These are phyloP conservation scores for Didymella arachidicola DNA, from an alignment of 2,329 filamentous ascomycete genomes.

Conservation along the genomic window DNA sequence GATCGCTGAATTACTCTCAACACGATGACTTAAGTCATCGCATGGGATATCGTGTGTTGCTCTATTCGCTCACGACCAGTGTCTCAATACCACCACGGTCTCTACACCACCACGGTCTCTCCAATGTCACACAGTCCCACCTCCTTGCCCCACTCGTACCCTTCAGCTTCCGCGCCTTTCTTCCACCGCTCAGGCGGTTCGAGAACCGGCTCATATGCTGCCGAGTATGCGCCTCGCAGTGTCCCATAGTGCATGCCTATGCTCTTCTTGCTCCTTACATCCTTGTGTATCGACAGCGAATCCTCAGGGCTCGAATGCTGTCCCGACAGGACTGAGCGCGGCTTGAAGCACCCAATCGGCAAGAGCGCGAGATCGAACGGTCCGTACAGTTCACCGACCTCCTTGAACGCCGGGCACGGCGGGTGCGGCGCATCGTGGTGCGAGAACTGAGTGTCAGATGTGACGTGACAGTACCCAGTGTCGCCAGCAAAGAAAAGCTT, in stretches of 20 bases:
- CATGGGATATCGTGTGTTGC: not conserved
- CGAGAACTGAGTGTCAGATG: slow-evolving; percentile 39
- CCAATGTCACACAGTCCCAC: slow-evolving; percentile 56
- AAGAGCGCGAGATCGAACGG: slow-evolving; percentile 60
- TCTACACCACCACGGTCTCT: slow-evolving; percentile 55
- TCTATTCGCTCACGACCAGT: not conserved
- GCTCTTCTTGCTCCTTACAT: slow-evolving; percentile 56
- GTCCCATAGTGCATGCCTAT: slow-evolving; percentile 63
- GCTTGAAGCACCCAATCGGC: slow-evolving; percentile 59
- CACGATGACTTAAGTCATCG: not conserved
- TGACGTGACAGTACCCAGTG: slow-evolving; percentile 56
- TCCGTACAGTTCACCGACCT: slow-evolving; percentile 57
- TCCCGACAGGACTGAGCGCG: slow-evolving; percentile 54
- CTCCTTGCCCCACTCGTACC: slow-evolving; percentile 49
- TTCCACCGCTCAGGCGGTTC: slow-evolving; percentile 58
- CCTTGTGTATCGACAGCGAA: slow-evolving; percentile 57
- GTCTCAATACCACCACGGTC: slow-evolving; percentile 45
- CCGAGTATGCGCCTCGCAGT: slow-evolving; percentile 55
- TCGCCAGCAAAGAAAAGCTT: slow-evolving; percentile 60
- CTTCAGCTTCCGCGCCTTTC: slow-evolving; percentile 54
- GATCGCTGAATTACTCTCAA: too few species aligned
- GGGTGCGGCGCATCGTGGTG: slow-evolving; percentile 48
- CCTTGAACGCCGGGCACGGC: slow-evolving; percentile 58
- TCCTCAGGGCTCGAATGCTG: slow-evolving; percentile 60
- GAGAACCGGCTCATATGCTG: slow-evolving; percentile 58